Evolutionary conservation across 2,329 filamentous ascomycete species (phyloP).

Genomic region (Chrysosporium keratinophilum): DNA sequence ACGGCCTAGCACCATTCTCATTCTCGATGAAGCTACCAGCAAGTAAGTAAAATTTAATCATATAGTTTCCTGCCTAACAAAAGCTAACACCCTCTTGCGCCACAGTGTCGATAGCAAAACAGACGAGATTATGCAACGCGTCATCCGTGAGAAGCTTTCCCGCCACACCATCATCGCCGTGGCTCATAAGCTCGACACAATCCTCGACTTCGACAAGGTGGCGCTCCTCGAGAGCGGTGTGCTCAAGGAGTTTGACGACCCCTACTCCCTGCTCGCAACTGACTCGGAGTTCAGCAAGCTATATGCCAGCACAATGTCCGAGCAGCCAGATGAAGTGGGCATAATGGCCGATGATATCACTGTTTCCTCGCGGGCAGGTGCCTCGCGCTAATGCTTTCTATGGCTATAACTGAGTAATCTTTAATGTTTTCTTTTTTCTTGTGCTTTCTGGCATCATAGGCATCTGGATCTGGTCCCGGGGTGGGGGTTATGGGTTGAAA

Average conservation of each 20-base stretch:
- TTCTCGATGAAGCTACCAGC: constrained; percentile 36
- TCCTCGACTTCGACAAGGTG: constrained; percentile 33
- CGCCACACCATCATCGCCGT: constrained; percentile 51
- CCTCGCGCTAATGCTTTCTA: neutral
- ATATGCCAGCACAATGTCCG: constrained; percentile 22
- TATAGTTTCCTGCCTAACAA: neutral
- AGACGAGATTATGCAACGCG: constrained; percentile 47
- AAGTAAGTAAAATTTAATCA: constrained; percentile 27
- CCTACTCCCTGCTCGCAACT: constrained; percentile 24
- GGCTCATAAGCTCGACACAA: constrained; percentile 45
- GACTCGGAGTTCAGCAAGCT: constrained; percentile 31
- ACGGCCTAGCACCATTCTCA: constrained; percentile 34
- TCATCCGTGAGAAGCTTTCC: constrained; percentile 45
- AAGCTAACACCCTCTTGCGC: neutral
- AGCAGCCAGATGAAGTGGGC: constrained; percentile 14
- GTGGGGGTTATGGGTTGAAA: neutral
- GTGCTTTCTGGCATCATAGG: neutral
- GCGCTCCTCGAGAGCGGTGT: constrained; percentile 29
- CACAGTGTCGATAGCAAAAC: constrained; percentile 47
- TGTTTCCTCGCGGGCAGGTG: constrained; percentile 4
- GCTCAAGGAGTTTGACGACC: constrained; percentile 29
- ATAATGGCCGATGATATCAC: constrained; percentile 13
- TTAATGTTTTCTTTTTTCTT: neutral
- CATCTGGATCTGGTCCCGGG: neutral
- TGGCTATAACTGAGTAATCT: neutral